Base-by-base conservation (phyloP, 2,329 filamentous ascomycete genomes). In the Chaetoscypha palmicola region DNA sequence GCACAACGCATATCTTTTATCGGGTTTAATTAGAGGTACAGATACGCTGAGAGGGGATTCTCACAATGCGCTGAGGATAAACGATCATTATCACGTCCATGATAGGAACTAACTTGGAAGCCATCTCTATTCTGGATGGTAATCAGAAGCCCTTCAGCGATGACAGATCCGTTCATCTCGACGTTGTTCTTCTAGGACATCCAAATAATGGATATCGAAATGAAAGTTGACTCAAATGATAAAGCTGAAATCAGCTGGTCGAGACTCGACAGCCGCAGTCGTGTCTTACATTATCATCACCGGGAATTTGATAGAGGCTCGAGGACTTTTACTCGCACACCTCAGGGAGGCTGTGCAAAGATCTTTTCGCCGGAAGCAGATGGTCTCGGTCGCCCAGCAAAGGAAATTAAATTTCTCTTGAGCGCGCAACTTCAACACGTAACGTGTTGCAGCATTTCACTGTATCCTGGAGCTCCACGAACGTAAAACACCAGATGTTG, bases 401-500 rank as follows among this genome's bases (percentile, higher is more conserved):
- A 17, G 21, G 38, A 41, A 41, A 41, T 33, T 28, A 41, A 33
- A 17, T 22, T 28, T 28, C 12, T 28, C 24, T 7, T 12, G 24
- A 7, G 16, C 30, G 20, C 28, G n/a, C n/a, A n/a, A 34, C 7
- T 23, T 16, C 45, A 38, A 48, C 37, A 44, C 45, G 40, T 31
- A 36, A 43, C 5, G n/a, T 50, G 48, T 50, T 50, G 34, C 48
- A 50, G 44, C 33, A 34, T 34, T n/a, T n/a, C n/a, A n/a, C n/a
- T n/a, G n/a, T n/a, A n/a, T n/a, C n/a, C n/a, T n/a, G n/a, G n/a
- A n/a, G n/a, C n/a, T n/a, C 5, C 5, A 14, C 14, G 10, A n/a
- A 28, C 14, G 17, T 10, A 8, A n/a, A 37, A 16, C 24, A 39
- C 37, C 24, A 28, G 40, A 26, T 28, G 19, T 42, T 35, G 30